Percentiles rank a stretch among this genome's conserved stretches.
Evolutionary conservation across 306 rosid genomes (phyloP).

Genomic region (Trichosanthes cucumerina): DNA sequence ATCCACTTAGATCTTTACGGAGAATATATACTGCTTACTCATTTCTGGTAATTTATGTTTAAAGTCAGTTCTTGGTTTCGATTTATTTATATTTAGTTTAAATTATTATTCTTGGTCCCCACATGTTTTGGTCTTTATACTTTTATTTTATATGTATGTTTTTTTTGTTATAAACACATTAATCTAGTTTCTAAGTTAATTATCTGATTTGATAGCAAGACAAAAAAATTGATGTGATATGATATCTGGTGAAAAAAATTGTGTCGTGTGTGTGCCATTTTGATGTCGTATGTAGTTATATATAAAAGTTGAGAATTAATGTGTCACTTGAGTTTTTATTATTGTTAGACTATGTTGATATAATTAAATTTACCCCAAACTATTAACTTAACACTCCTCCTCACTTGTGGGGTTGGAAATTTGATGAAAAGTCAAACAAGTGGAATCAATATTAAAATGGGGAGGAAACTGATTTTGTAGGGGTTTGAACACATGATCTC

Average conservation of each 20-base stretch:
- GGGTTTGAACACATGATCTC: too few relatives aligned
- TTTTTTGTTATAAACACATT: not conserved
- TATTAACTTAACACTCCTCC: too few relatives aligned
- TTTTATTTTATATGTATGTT: not conserved
- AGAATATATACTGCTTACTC: not conserved
- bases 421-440: too few relatives aligned
- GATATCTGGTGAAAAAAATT: too few relatives aligned
- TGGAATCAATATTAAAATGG: too few relatives aligned
- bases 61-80: not conserved
- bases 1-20: not conserved
- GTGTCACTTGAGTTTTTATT: not conserved
- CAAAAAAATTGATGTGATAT: not conserved
- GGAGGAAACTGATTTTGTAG: too few relatives aligned
- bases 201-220: not conserved
- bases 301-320: too few relatives aligned
- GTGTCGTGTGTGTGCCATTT: not conserved
- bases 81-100: not conserved
- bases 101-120: conserved; percentile 2
- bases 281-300: not conserved
- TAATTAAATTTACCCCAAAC: too few relatives aligned
- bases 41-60: not conserved
- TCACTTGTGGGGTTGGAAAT: too few relatives aligned
- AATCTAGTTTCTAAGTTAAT: not conserved
- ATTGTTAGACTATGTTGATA: too few relatives aligned
- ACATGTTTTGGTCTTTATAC: not conserved